Conservation (phyloP, 2,329 filamentous ascomycete genomes). For the Phaeosphaeriaceae sp. region DNA sequence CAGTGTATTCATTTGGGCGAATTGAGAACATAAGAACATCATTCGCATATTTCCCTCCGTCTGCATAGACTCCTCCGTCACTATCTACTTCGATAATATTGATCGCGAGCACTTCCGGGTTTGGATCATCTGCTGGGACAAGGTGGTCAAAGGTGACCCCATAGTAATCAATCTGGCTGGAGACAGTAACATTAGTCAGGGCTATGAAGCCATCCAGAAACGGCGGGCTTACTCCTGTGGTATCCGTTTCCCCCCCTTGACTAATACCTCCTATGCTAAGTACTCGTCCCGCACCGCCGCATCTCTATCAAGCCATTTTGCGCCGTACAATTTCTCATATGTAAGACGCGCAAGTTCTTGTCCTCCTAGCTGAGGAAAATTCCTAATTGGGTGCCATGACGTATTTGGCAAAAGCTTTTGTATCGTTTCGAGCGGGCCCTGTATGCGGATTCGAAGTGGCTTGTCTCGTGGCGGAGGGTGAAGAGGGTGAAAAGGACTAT, state of each 20-base stretch:
- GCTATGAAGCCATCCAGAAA: no score
- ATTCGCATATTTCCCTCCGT: conserved; percentile 26
- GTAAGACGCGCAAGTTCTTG: neutral
- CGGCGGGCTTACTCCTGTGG: no score
- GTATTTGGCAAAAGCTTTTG: neutral
- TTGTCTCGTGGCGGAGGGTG: neutral
- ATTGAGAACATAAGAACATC: conserved; percentile 34
- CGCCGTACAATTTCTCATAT: neutral
- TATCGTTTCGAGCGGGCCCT: neutral
- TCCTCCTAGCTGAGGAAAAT: neutral
- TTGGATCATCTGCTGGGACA: conserved; percentile 42
- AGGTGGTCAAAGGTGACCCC: conserved; percentile 52
- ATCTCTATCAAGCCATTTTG: neutral
- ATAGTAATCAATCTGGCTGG: conserved; percentile 5
- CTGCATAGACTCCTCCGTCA: conserved; percentile 45
- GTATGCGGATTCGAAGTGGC: neutral
- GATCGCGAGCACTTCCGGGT: conserved; percentile 48
- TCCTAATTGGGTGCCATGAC: neutral
- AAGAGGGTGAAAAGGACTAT: neutral
- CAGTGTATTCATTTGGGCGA: conserved; percentile 46
- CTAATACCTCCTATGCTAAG: no score
- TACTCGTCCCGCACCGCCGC: no score
- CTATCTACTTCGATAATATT: conserved; percentile 53
- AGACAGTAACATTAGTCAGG: neutral
- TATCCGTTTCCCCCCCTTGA: no score